Base-by-base conservation (phyloP, 1,139 yeast species). In the Ogataea hybrid region DNA sequence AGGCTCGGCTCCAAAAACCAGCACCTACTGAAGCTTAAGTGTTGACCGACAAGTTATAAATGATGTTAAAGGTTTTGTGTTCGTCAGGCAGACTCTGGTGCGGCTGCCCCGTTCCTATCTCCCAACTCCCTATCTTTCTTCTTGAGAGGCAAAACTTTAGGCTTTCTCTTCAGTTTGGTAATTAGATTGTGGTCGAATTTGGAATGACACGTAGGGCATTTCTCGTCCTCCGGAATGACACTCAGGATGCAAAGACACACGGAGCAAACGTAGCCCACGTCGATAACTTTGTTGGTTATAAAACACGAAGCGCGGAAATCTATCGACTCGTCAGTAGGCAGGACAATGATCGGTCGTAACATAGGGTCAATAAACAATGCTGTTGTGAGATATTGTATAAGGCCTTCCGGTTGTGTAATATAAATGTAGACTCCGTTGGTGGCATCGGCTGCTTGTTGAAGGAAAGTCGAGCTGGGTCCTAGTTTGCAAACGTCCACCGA, bases 271-370 rank as follows among this genome's bases (percentile, higher is more conserved):
- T 77, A 90, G 0, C 97, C 99, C 37, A 92, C 75, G 53, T 94
- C 97, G 12, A 94, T 92, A 3, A 92, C 83, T 53, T 81, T 78
- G 22, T 94, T 92, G 0, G 97, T 88, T 20, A 89, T 68, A 58
- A 88, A 92, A 63, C 99, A 92, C 25, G 96, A 89, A 1, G 99
- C 97, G 49, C 96, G 70, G 61, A 92, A 94, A 62, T 92, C 96
- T 32, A 92, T 95, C 51, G 86, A 82, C 5, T 88, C 79, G 57
- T 84, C 84, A 1, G 95, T 84, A 1, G 97, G 97, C 33, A 87
- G 69, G 29, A 88, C 81, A 27, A 94, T 71, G 42, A 81, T 77
- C 10, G 80, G 76, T 41, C 97, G 70, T 25, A 90, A 67, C 6
- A 84, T 75, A 0, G 97, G 96, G 53, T 90, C 97, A 12, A 92